Evolutionary conservation across 257 asterid genomes (phyloP).

Genomic region (Solanum paucissectum): DNA sequence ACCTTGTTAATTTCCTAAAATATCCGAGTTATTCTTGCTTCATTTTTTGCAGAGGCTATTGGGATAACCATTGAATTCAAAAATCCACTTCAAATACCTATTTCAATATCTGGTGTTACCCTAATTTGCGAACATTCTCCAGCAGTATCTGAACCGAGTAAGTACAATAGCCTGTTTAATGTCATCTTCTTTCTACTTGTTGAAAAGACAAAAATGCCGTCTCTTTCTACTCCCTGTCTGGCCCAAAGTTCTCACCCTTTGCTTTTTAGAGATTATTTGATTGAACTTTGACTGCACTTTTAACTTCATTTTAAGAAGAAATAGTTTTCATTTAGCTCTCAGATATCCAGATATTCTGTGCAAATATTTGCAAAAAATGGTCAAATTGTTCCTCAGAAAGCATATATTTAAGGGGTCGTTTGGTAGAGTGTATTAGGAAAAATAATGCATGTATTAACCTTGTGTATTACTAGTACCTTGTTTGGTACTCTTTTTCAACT

Average conservation of each 20-base stretch:
- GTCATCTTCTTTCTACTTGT: background rate
- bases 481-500: no score
- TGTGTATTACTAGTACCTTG: no score
- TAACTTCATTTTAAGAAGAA: background rate
- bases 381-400: background rate
- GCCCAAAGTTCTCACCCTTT: background rate
- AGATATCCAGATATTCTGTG: background rate
- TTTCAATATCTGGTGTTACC: constrained; percentile 62
- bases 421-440: no score
- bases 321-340: background rate
- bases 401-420: background rate
- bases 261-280: background rate
- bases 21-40: constrained; percentile 3
- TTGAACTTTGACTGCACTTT: background rate
- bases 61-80: constrained; percentile 62
- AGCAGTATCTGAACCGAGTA: constrained; percentile 51
- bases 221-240: background rate
- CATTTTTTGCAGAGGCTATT: constrained; percentile 60
- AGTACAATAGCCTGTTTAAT: background rate
- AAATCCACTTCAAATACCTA: constrained; percentile 93
- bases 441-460: no score
- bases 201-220: background rate
- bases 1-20: constrained; percentile 7
- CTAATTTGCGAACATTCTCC: constrained; percentile 70
- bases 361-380: background rate